These are phyloP conservation scores for Penicillium bovifimosum DNA, from an alignment of 495 filamentous ascomycete genomes.

Conservation along the genomic window DNA sequence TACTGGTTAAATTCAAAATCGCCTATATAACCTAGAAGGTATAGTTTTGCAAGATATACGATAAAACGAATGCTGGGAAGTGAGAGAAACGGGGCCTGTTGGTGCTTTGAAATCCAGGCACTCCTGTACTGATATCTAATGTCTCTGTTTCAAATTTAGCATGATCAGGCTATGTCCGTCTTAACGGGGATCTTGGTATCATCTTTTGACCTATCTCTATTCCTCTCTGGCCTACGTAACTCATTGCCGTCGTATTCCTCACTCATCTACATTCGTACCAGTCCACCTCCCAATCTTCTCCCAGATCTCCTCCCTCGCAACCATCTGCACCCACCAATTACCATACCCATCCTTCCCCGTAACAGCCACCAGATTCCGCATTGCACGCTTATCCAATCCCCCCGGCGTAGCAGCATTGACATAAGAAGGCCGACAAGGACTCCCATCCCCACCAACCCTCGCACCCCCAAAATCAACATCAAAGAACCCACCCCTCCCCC, in stretches of 20 bases:
- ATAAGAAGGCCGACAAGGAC: background rate
- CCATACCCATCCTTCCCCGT: constrained; percentile 5
- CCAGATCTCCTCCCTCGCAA: constrained; percentile 7
- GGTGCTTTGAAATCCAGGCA: constrained; percentile 3
- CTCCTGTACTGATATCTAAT: constrained; percentile 32
- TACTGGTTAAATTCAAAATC: constrained; percentile 52
- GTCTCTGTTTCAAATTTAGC: constrained; percentile 28
- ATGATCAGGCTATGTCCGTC: constrained; percentile 24
- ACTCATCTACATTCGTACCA: background rate
- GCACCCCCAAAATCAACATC: constrained; percentile 37
- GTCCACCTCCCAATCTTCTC: constrained; percentile 4
- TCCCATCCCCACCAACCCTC: constrained; percentile 9
- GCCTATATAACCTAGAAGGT: background rate
- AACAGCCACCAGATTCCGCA: constrained; percentile 6
- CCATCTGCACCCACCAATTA: constrained; percentile 6
- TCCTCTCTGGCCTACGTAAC: background rate
- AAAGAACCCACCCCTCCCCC: constrained; percentile 36
- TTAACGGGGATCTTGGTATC: constrained; percentile 27
- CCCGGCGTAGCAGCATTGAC: background rate
- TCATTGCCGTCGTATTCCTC: background rate
- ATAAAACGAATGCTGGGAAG: constrained; percentile 10
- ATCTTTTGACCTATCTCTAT: background rate
- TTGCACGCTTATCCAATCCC: background rate
- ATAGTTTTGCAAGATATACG: constrained; percentile 4
- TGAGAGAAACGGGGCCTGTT: constrained; percentile 11